Percentiles rank a stretch among this genome's conserved stretches.
These are phyloP conservation scores for Pleurotus platypus DNA, from an alignment of 768 basidiomycete species.

Conservation along the genomic window DNA sequence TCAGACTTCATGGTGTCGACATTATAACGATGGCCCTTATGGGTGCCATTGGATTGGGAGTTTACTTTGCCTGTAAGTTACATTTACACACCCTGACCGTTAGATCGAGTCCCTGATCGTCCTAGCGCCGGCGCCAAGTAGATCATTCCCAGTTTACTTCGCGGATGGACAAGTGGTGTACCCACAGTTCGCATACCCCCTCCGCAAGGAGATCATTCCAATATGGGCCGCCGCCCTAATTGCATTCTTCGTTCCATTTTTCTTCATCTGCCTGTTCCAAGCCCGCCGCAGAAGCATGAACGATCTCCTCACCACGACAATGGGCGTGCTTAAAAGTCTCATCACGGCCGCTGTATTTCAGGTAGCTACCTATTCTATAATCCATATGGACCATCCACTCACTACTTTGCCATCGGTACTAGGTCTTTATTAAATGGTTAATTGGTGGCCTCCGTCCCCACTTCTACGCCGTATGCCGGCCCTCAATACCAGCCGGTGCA, in stretches of 20 bases:
- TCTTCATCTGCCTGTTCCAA: conserved; percentile 55
- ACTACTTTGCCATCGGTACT: conserved; percentile 1
- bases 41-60: conserved; percentile 50
- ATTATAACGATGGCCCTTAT: conserved; percentile 55
- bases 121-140: conserved; percentile 38
- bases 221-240: conserved; percentile 51
- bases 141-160: conserved; percentile 42
- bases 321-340: conserved; percentile 50
- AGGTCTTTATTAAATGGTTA: conserved; percentile 56
- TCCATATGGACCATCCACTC: neutral
- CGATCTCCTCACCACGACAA: conserved; percentile 44
- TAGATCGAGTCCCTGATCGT: neutral
- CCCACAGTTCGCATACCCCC: conserved; percentile 49
- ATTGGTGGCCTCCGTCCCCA: conserved; percentile 49
- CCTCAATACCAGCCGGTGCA: conserved; percentile 28
- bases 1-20: conserved; percentile 47
- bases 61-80: conserved; percentile 45
- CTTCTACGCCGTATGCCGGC: conserved; percentile 50
- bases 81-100: neutral
- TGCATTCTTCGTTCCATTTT: conserved; percentile 51
- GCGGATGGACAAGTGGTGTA: conserved; percentile 46
- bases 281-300: conserved; percentile 41
- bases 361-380: conserved; percentile 8
- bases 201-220: conserved; percentile 49
- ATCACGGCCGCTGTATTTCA: conserved; percentile 42